These are phyloP conservation scores for Echium plantagineum DNA, from an alignment of 257 asterid genomes.

Conservation along the genomic window DNA sequence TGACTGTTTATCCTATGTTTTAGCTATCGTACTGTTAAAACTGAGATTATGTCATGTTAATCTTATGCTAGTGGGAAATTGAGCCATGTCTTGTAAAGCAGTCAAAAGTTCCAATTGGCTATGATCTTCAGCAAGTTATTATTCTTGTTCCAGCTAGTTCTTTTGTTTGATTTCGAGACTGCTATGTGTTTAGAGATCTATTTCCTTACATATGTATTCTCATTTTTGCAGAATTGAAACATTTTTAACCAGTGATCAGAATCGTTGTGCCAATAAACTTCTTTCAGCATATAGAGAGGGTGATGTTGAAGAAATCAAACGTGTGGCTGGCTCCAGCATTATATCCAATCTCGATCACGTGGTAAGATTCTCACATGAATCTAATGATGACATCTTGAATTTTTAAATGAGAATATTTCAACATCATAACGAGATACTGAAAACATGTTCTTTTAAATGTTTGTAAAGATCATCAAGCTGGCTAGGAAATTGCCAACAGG, in stretches of 20 bases:
- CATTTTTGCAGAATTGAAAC: constrained; percentile 61
- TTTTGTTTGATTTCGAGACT: not conserved
- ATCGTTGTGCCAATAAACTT: constrained; percentile 74
- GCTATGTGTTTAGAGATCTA: too few relatives aligned
- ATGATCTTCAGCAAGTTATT: too few relatives aligned
- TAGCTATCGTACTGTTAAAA: too few relatives aligned
- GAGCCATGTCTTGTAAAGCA: too few relatives aligned
- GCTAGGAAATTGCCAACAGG: constrained; percentile 93
- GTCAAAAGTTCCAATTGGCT: too few relatives aligned
- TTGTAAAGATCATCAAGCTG: constrained; percentile 54
- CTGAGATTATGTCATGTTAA: too few relatives aligned
- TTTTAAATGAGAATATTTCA: too few relatives aligned
- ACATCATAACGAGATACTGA: not conserved
- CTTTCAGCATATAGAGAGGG: constrained; percentile 82
- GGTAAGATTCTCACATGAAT: constrained; percentile 35
- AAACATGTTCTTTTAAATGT: constrained; percentile 9
- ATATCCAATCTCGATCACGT: constrained; percentile 71
- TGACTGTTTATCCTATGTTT: too few relatives aligned
- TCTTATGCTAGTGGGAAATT: too few relatives aligned
- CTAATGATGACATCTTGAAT: not conserved
- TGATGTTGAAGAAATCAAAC: constrained; percentile 81
- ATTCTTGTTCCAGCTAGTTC: constrained; percentile 2
- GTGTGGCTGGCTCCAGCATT: constrained; percentile 66
- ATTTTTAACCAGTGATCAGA: constrained; percentile 81
- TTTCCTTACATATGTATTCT: not conserved